Conservation (phyloP, 768 basidiomycete genomes). For the Crucibulum laeve region DNA sequence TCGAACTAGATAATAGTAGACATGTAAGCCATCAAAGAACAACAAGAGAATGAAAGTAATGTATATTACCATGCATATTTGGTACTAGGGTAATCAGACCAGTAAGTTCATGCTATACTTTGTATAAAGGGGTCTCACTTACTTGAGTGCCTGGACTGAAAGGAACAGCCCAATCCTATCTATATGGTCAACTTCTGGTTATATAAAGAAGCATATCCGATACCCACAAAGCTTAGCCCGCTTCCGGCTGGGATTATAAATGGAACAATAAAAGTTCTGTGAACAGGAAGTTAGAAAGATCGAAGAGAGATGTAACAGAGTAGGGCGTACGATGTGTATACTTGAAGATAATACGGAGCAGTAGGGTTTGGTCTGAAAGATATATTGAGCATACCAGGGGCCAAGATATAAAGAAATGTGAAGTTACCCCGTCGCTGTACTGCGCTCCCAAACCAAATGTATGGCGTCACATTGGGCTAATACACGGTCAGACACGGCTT, state of each 20-base stretch:
- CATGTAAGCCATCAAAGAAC: not conserved
- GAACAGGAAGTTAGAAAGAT: not conserved
- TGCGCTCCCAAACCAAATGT: slow-evolving; percentile 36
- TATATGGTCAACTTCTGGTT: slow-evolving; percentile 1
- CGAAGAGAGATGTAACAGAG: not conserved
- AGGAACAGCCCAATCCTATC: slow-evolving; percentile 55
- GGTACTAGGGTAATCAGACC: slow-evolving; percentile 34
- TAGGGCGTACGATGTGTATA: slow-evolving; percentile 53
- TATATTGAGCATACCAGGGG: not conserved
- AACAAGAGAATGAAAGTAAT: no score
- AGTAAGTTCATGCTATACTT: slow-evolving; percentile 1
- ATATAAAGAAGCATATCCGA: not conserved
- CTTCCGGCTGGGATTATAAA: slow-evolving; percentile 46
- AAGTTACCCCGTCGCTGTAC: slow-evolving; percentile 33
- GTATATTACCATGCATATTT: slow-evolving; percentile 65
- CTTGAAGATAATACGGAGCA: slow-evolving; percentile 55
- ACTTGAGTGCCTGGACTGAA: slow-evolving; percentile 56
- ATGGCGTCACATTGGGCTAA: slow-evolving; percentile 42
- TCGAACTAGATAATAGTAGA: slow-evolving; percentile 38
- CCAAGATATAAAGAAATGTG: not conserved
- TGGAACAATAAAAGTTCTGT: slow-evolving; percentile 45
- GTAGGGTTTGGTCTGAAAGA: slow-evolving; percentile 44
- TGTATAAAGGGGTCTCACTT: slow-evolving; percentile 8
- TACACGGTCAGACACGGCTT: slow-evolving; percentile 3
- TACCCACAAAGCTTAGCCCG: slow-evolving; percentile 42